These are phyloP conservation scores for Mortierella antarctica DNA, from an alignment of 192 early-diverging fungal genomes.

Conservation along the genomic window DNA sequence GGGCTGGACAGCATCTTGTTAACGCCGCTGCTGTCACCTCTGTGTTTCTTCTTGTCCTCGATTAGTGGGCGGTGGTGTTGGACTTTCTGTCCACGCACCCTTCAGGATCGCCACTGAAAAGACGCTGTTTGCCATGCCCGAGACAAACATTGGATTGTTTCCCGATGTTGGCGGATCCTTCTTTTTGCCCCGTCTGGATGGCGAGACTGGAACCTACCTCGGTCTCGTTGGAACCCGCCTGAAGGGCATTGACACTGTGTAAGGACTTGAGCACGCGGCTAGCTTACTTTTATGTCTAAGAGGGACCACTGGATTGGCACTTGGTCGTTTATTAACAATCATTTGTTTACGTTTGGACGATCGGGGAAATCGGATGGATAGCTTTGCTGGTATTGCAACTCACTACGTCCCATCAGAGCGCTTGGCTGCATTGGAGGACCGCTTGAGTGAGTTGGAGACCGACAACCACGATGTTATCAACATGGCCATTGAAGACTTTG, in stretches of 20 bases:
- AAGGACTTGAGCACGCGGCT: slow-evolving; percentile 24
- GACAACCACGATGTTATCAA: slow-evolving; percentile 85
- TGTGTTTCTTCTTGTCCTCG: too few species aligned
- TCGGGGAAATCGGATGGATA: slow-evolving; percentile 26
- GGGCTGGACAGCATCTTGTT: not conserved
- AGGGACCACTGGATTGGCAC: not conserved
- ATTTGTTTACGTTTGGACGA: not conserved
- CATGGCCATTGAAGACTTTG: slow-evolving; percentile 91
- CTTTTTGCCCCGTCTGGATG: slow-evolving; percentile 95
- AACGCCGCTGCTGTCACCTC: not conserved
- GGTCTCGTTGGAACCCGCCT: slow-evolving; percentile 88
- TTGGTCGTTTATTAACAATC: slow-evolving; percentile 1
- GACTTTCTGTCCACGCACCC: slow-evolving; percentile 93
- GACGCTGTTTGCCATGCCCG: slow-evolving; percentile 97
- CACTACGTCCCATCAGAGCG: slow-evolving; percentile 94
- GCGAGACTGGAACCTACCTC: slow-evolving; percentile 92
- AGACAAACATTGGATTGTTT: slow-evolving; percentile 95
- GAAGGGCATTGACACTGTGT: slow-evolving; percentile 87
- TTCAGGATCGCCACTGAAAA: slow-evolving; percentile 98
- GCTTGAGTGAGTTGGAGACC: slow-evolving; percentile 83
- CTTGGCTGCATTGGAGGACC: slow-evolving; percentile 79
- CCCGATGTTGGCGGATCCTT: slow-evolving; percentile 97
- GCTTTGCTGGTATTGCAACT: slow-evolving; percentile 92
- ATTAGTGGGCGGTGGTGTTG: slow-evolving; percentile 97
- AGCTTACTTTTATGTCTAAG: not conserved